phyloP scores from a whole-genome alignment of 305 asterid species.

The Fraxinus ornus region DNA sequence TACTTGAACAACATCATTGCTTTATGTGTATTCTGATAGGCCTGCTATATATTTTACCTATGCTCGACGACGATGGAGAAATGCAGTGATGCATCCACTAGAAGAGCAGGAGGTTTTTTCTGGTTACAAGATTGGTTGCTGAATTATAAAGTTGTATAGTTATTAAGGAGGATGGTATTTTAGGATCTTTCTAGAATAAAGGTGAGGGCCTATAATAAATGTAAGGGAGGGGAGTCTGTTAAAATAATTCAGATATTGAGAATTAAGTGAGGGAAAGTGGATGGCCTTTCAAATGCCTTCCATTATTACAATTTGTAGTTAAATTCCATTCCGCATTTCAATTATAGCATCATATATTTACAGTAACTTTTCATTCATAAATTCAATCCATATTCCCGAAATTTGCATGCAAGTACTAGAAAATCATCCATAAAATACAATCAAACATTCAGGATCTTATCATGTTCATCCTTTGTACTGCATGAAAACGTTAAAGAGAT shows the following conservation, averaged over 20 bases:
- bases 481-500: background rate
- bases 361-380: background rate
- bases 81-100: background rate
- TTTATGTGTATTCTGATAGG: background rate
- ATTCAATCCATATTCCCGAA: background rate
- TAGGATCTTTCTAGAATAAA: background rate
- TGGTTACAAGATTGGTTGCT: background rate
- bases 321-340: background rate
- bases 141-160: background rate
- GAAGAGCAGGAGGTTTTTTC: background rate
- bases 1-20: background rate
- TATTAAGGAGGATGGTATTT: background rate
- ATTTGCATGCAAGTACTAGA: background rate
- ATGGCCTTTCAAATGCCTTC: background rate
- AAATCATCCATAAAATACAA: background rate
- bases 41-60: background rate
- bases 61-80: background rate
- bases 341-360: background rate
- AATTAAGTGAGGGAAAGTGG: background rate
- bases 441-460: background rate
- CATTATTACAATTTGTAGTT: background rate
- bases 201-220: background rate
- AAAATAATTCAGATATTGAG: background rate
- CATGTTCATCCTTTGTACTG: background rate
- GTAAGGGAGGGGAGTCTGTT: background rate